These are phyloP conservation scores for Saksenaea vasiformis DNA, from an alignment of 371 early-diverging fungal species.

Conservation along the genomic window DNA sequence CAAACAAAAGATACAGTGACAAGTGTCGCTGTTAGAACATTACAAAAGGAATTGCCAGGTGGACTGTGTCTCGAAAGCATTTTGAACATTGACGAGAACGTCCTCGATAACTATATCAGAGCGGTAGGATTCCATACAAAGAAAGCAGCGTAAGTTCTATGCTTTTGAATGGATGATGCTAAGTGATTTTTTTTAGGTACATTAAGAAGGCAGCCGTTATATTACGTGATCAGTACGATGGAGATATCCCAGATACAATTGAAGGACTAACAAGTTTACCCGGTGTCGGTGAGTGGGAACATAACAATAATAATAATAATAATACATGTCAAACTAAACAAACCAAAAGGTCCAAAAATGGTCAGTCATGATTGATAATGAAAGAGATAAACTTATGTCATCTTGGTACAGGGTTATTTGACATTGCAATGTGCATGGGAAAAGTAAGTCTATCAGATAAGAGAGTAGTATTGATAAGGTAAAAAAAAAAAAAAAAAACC, in stretches of 20 bases:
- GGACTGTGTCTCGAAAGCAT: slow-evolving; percentile 65
- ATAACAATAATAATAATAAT: background rate
- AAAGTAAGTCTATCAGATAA: slow-evolving; percentile 46
- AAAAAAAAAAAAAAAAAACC: too few species aligned
- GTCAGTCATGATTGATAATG: slow-evolving; percentile 15
- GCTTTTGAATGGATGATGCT: background rate
- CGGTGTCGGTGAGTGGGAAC: slow-evolving; percentile 77
- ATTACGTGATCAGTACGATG: slow-evolving; percentile 68
- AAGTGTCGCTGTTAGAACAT: slow-evolving; percentile 70
- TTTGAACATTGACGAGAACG: slow-evolving; percentile 54
- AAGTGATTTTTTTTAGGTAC: slow-evolving; percentile 32
- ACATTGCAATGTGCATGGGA: slow-evolving; percentile 89
- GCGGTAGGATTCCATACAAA: slow-evolving; percentile 92
- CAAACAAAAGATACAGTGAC: slow-evolving; percentile 96
- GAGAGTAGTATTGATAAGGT: too few species aligned
- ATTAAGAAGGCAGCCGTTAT: slow-evolving; percentile 79
- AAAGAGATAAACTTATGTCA: background rate
- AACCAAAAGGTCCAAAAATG: slow-evolving; percentile 89
- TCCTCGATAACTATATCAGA: slow-evolving; percentile 72
- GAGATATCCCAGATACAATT: slow-evolving; percentile 87
- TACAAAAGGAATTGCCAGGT: slow-evolving; percentile 67
- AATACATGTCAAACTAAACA: background rate
- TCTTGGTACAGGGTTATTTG: slow-evolving; percentile 68
- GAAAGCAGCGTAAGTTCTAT: slow-evolving; percentile 67
- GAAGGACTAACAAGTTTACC: slow-evolving; percentile 82